Conservation (phyloP, 169 alveolate species). For the Plasmodium billcollinsi region DNA sequence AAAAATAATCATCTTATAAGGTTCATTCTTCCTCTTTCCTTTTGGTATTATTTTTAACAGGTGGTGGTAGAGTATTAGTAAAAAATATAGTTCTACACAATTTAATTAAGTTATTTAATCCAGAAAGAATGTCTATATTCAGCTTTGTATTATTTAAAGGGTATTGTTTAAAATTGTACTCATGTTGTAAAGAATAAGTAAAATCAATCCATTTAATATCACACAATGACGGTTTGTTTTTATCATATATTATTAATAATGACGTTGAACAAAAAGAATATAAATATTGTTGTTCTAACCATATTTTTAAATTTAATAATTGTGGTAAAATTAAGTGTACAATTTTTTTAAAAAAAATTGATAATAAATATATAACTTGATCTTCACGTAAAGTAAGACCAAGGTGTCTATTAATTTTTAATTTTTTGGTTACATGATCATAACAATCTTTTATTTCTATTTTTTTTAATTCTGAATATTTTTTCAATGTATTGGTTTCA, state of each 20-base stretch:
- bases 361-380: constrained; percentile 34
- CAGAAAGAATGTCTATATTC: constrained; percentile 42
- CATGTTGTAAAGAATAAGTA: constrained; percentile 42
- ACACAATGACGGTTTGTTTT: constrained; percentile 43
- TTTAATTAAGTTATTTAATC: constrained; percentile 70
- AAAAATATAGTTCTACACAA: constrained; percentile 44
- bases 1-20: background rate
- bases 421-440: constrained; percentile 15
- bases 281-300: constrained; percentile 48
- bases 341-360: constrained; percentile 44
- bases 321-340: constrained; percentile 39
- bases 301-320: constrained; percentile 39
- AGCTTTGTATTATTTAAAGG: background rate
- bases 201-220: constrained; percentile 74
- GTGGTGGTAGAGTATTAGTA: constrained; percentile 10
- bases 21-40: background rate
- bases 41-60: background rate
- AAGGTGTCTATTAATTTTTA: constrained; percentile 46
- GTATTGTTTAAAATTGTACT: background rate
- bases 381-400: constrained; percentile 54
- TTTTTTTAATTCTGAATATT: background rate
- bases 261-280: constrained; percentile 73
- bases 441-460: constrained; percentile 32
- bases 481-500: background rate
- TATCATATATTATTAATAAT: constrained; percentile 54